phyloP scores from a whole-genome alignment of 176 grass and related monocot genomes.

The Aegilops tauschii region DNA sequence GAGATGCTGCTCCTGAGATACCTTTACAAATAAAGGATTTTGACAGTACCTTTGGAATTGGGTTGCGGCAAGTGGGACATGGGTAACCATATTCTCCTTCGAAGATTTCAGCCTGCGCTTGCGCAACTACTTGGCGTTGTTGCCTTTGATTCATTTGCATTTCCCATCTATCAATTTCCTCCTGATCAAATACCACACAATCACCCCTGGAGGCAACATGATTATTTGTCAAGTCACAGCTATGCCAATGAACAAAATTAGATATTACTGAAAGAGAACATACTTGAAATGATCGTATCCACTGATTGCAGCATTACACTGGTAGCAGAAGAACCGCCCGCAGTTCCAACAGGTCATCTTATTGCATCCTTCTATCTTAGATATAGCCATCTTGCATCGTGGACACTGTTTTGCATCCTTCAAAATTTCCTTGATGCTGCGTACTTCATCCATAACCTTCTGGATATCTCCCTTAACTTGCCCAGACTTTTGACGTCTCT shows the following conservation, averaged over 20 bases:
- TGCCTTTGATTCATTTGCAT: conserved; percentile 58
- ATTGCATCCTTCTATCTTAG: conserved; percentile 79
- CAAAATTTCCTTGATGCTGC: conserved; percentile 61
- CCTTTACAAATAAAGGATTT: background rate
- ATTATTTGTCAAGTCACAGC: conserved; percentile 7
- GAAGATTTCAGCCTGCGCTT: conserved; percentile 40
- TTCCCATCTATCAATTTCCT: conserved; percentile 72
- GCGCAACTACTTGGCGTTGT: conserved; percentile 38
- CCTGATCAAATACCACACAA: conserved; percentile 60
- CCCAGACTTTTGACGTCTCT: conserved; percentile 53
- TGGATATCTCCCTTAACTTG: conserved; percentile 38
- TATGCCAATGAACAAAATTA: conserved; percentile 9
- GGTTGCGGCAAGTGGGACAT: conserved; percentile 62
- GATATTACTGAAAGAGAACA: conserved; percentile 17
- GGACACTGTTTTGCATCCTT: conserved; percentile 76
- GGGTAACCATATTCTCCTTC: conserved; percentile 35
- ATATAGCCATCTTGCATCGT: conserved; percentile 75
- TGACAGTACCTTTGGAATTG: conserved; percentile 52
- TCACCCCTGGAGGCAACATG: conserved; percentile 33
- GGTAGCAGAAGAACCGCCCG: conserved; percentile 65
- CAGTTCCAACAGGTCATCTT: conserved; percentile 76
- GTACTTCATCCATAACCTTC: conserved; percentile 59
- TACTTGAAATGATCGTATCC: conserved; percentile 88
- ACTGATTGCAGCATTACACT: conserved; percentile 63
- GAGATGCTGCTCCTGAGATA: background rate